Base-by-base conservation (phyloP, 495 filamentous ascomycete species). In the Penicillium odoratum region DNA sequence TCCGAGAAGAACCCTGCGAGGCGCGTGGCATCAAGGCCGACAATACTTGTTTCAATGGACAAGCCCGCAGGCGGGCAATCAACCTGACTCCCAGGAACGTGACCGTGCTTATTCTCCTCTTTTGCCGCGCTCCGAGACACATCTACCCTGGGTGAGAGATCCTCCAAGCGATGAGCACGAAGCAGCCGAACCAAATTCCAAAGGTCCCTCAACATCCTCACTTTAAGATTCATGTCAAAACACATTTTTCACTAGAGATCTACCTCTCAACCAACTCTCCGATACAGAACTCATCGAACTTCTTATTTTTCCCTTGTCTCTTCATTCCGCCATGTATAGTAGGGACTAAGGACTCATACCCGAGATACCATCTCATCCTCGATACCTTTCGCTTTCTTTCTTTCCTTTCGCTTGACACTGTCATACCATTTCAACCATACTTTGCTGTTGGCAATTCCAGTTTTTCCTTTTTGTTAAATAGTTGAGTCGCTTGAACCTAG, bases 11-110 rank as follows among this genome's bases (percentile, higher is more conserved):
- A 49, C 64, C 25, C 42, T 75, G 3, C 9, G 48, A 18, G 63
- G 48, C 7, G 66, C 60, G 4, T 77, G 71, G 72, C 58, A 57
- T 58, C 58, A 60, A 31, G 62, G 73, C 18, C 65, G 66, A 30
- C 63, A 58, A 36, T 71, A 63, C 51, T 43, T 74, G 18, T 56
- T 63, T 26, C 68, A 62, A 49, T 63, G 69, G 59, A 69, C 65
- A 13, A 65, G 51, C 56, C 58, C 57, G 59, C 56, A 15, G 62
- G 61, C 62, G 60, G 63, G 60, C 40, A 57, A 38, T 48, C 45
- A 53, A 15, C 25, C 40, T 7, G 40, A 49, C 40, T n/a, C 29
- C 55, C 28, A 47, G 26, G 47, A 48, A 15, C 33, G 49, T 7
- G 61, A 58, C 36, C 46, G 54, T 2, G 48, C 59, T 4, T 59